These are phyloP conservation scores for Haplosporangium gracile DNA, from an alignment of 192 early-diverging fungal genomes.

Conservation along the genomic window DNA sequence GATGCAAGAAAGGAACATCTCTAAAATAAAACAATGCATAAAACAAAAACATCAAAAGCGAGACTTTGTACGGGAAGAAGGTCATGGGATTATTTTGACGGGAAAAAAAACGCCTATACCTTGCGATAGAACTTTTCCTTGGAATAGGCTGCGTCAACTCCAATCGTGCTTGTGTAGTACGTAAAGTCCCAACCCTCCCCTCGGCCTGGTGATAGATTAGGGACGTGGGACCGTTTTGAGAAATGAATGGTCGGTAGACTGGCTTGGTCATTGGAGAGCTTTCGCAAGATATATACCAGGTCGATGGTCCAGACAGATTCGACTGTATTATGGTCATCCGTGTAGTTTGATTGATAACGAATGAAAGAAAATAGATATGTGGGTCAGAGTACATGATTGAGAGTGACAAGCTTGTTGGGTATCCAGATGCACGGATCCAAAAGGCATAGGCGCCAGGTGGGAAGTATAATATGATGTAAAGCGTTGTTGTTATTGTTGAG, in stretches of 20 bases:
- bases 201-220: slow-evolving; percentile 37
- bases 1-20: neutral
- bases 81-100: neutral
- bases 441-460: neutral
- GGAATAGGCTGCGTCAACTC: slow-evolving; percentile 82
- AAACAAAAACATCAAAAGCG: too few species aligned
- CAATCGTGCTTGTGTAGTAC: slow-evolving; percentile 90
- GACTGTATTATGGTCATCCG: slow-evolving; percentile 18
- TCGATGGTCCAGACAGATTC: slow-evolving; percentile 94
- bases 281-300: slow-evolving; percentile 80
- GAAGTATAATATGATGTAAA: too few species aligned
- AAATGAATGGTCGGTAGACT: slow-evolving; percentile 37
- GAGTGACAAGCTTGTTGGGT: neutral
- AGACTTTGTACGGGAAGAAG: neutral
- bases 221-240: slow-evolving; percentile 16
- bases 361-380: neutral
- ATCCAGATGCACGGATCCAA: neutral
- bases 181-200: slow-evolving; percentile 81
- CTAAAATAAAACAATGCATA: too few species aligned
- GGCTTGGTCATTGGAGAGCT: slow-evolving; percentile 65
- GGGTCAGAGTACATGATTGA: neutral
- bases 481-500: neutral
- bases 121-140: slow-evolving; percentile 76
- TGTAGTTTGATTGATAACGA: neutral
- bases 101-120: slow-evolving; percentile 12